Base-by-base conservation (phyloP, 202 grass and related monocot species). In the Saccharum hybrid region DNA sequence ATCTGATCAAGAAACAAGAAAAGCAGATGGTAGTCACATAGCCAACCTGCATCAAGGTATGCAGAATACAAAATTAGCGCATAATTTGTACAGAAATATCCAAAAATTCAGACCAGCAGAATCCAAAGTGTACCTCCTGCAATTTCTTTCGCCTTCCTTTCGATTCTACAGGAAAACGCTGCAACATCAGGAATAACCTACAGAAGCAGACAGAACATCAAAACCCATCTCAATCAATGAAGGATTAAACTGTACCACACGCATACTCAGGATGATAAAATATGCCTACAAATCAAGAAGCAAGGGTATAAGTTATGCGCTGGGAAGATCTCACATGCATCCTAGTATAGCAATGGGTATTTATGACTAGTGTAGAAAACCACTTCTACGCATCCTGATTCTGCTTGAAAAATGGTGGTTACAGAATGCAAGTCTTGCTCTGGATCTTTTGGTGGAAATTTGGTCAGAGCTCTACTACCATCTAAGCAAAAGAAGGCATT, bases 21-120 rank as follows among this genome's bases (percentile, higher is more conserved):
- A 94, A 93, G 63, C 96, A 98, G 88, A 98, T 92, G 31, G 92
- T 94, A 59, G 96, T 95, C 13, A 98, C 93, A 75, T 95, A 94
- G 68, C 96, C 93, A 88, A 98, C 96, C 96, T 98, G 85, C 76
- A 79, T 56, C 65, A 15, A 82, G 33, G 21, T 8, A 89, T 41
- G 83, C 62, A 63, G 37, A 5, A 87, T 51, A 81, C 66, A 74
- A 1, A 45, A 86, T 80, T 63, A 91, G 39, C 18, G 8, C 65
- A 90, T 69, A 70, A 18, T 88, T 77, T 65, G 2, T 81, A 64
- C 41, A 37, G 23, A 88, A 68, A 59, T 19, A 9, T 11, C 43
- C 68, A 66, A 41, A 78, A 76, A 59, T 16, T 61, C 66, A 66
- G 46, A 71, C 54, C 15, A 68, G 63, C 64, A 43, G 12, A 61